Base-by-base conservation (phyloP, 2,329 filamentous ascomycete species). In the Microthyrium microscopicum region DNA sequence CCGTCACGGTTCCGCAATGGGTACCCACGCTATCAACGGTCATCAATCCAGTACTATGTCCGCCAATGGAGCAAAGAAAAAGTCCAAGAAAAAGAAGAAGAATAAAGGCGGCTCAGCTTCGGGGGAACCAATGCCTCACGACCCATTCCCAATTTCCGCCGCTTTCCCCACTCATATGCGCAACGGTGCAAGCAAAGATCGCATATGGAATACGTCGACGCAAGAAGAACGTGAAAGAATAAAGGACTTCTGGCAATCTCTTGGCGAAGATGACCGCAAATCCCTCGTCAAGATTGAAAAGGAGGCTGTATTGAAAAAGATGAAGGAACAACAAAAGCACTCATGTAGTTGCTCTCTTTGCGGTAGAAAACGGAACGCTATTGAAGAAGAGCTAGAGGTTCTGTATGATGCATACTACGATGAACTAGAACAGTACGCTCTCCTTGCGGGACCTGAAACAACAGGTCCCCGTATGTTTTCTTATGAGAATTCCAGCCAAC, bases 271-370 rank as follows among this genome's bases (percentile, higher is more conserved):
- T 24, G 85, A 95, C 53, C 80, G 89, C 46, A 89, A 92, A 53
- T 89, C 82, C 12, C 64, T 98, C 29, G 84, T 98, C 50, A 94
- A 94, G 57, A 87, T 98, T 20, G 89, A 98, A 58, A 98, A 98
- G 60, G 87, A 98, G 56, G 87, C 89, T 5, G 89, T 98, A 1
- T 61, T 98, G 36, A 84, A 82, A 51, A 98, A 98, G 64, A 98
- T 98, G 89, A 98, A 98, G 65, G 89, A 98, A 56, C 89, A 98
- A 56, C 89, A 98, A 56, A 95, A 95, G 57, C 85, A 95, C 54
- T 95, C 87, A 3, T 98, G 89, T 63, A 94, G 85, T 54, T 98
- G 89, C 57, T 91, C 84, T 4, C 87, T 98, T 26, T 98, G 89
- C 55, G 89, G 89, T 34, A 73, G 89, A 43, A 98, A 98, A 61